A percentile compares a stretch with the other conserved stretches of the same genome.
Conservation (phyloP, 768 basidiomycete species). For the Rhizopogon sp. region DNA sequence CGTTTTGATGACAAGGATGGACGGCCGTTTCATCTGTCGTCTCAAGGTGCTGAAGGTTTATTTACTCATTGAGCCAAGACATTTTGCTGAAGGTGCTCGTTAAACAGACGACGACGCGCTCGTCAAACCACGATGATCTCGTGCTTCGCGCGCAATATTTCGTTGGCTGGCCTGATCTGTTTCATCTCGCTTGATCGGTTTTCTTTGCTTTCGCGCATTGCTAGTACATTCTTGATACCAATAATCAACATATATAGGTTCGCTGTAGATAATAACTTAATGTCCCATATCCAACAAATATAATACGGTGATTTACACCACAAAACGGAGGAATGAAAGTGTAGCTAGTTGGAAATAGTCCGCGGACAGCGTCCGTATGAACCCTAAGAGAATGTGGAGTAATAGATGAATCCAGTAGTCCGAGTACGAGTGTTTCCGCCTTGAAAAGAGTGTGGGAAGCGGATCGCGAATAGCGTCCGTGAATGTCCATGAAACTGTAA, state of each 20-base stretch:
- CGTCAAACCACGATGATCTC: background rate
- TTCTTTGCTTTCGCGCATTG: background rate
- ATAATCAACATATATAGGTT: background rate
- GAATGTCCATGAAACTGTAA: background rate
- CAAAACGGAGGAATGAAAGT: background rate
- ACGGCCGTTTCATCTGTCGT: constrained; percentile 12
- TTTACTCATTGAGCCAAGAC: too few relatives aligned
- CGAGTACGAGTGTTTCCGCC: too few relatives aligned
- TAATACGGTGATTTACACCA: background rate
- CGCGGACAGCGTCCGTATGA: background rate
- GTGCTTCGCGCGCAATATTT: background rate
- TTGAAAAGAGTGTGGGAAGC: background rate
- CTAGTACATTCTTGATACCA: background rate
- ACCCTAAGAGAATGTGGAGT: background rate
- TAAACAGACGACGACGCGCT: background rate
- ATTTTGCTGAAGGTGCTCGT: background rate
- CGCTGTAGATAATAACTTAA: background rate
- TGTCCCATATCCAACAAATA: too few relatives aligned
- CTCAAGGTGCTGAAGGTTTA: background rate
- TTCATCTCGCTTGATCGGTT: background rate
- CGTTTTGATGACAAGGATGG: constrained; percentile 30
- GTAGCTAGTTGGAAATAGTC: background rate
- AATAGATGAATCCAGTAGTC: background rate
- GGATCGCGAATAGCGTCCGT: background rate
- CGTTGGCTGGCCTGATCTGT: background rate